Base-by-base conservation (phyloP, 192 early-diverging fungal genomes). In the Coemansia asiatica region DNA sequence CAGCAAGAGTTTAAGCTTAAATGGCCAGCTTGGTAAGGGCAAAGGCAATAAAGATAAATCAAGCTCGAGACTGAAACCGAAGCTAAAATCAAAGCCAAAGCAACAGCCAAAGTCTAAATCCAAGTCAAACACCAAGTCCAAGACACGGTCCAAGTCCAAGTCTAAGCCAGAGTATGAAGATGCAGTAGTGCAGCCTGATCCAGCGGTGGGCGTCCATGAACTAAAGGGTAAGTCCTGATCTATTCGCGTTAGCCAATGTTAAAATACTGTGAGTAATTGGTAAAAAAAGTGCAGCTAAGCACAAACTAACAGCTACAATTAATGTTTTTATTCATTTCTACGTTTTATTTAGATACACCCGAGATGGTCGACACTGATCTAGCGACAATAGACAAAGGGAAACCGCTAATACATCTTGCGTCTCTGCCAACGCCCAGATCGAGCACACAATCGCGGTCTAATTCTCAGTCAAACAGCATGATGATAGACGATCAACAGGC, bases 1-100 rank as follows among this genome's bases (percentile, higher is more conserved):
- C 6, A 54, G 9, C 51, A 21, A 54, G n/a, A 21, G 51, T 13
- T 26, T 25, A 27, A 27, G 10, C n/a, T n/a, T n/a, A n/a, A n/a
- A n/a, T n/a, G n/a, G n/a, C n/a, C n/a, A n/a, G n/a, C n/a, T n/a
- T n/a, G n/a, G n/a, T n/a, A 54, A 4, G 51, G 10, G 31, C 36
- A 33, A 44, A 58, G 18, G 56, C 21, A 27, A 36, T n/a, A n/a
- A n/a, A n/a, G n/a, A n/a, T n/a, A 58, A 62, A 26, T 47, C 60
- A 49, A 62, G 12, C 23, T 22, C 56, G 2, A 49, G 18, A 49
- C 5, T 16, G 18, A 58, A 35, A 31, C 15, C 56, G 6, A 58
- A 58, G 16, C 5, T 18, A n/a, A 58, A 58, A 19, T 27, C 56
- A 15, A 58, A 58, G 21, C 18, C 56, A 7, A 55, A 55, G 23